Evolutionary conservation across 1,139 yeast genomes (phyloP).

Genomic region (Lodderomyces orthopsilosis): DNA sequence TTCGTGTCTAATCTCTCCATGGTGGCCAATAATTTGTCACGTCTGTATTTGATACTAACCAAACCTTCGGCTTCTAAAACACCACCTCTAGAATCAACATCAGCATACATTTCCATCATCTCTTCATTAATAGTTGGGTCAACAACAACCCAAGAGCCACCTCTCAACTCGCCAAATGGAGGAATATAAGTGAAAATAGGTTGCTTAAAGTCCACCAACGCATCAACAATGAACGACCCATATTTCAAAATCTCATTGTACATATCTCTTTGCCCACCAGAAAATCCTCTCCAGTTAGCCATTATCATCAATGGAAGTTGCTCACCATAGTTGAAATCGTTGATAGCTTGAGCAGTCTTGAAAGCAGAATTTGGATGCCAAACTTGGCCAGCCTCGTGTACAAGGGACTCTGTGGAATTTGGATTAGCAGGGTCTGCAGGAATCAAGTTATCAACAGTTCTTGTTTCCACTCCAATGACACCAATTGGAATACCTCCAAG

Average conservation of each 20-base stretch:
- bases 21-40: conserved; percentile 83
- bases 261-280: conserved; percentile 99
- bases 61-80: conserved; percentile 98
- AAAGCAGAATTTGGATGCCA: conserved; percentile 99
- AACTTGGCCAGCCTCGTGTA: conserved; percentile 98
- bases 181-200: conserved; percentile 97
- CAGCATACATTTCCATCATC: conserved; percentile 99
- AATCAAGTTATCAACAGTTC: conserved; percentile 78
- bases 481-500: conserved; percentile 98
- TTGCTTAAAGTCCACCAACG: conserved; percentile 91
- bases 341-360: conserved; percentile 98
- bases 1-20: conserved; percentile 85
- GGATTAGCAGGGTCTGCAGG: conserved; percentile 99
- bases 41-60: conserved; percentile 97
- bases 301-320: conserved; percentile 94
- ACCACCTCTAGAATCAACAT: conserved; percentile 95
- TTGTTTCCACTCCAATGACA: conserved; percentile 93
- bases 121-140: conserved; percentile 96
- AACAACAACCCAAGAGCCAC: conserved; percentile 99
- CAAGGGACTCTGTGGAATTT: conserved; percentile 78
- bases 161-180: conserved; percentile 96
- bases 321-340: conserved; percentile 96
- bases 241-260: conserved; percentile 95
- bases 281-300: conserved; percentile 99
- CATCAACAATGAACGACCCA: conserved; percentile 96